A percentile compares a stretch with the other conserved stretches of the same genome.
Conservation (phyloP, 75 land plant genomes). For the Pinus albicaulis region DNA sequence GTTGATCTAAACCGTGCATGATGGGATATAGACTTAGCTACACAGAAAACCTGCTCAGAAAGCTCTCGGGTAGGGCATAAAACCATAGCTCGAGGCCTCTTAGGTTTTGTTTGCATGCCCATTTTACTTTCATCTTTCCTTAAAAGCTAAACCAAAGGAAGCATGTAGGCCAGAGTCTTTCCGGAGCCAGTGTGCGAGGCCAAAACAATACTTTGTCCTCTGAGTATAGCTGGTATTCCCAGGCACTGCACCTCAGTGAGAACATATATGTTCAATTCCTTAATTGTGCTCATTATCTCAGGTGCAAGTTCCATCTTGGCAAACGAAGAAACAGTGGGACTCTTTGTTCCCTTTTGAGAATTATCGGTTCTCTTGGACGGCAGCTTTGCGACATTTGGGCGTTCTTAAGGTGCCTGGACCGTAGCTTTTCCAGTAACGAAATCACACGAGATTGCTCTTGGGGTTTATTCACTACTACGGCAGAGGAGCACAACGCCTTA, state of each 20-base stretch:
- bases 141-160: slow-evolving; percentile 82
- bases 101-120: slow-evolving; percentile 65
- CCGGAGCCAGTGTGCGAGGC: slow-evolving; percentile 99
- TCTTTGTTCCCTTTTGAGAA: slow-evolving; percentile 3
- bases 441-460: not conserved
- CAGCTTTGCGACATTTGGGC: not conserved
- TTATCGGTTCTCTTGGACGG: not conserved
- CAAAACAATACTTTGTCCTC: slow-evolving; percentile 74
- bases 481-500: not conserved
- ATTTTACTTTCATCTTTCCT: slow-evolving; percentile 69
- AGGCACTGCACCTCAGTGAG: slow-evolving; percentile 92
- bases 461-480: not conserved
- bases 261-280: slow-evolving; percentile 59
- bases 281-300: slow-evolving; percentile 59
- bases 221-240: slow-evolving; percentile 72
- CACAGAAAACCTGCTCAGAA: too few relatives aligned
- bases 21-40: slow-evolving; percentile 88
- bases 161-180: slow-evolving; percentile 90
- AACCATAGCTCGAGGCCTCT: slow-evolving; percentile 87
- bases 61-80: slow-evolving; percentile 92
- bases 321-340: slow-evolving; percentile 35
- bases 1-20: slow-evolving; percentile 91
- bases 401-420: slow-evolving; percentile 52
- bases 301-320: slow-evolving; percentile 60
- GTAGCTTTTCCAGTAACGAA: slow-evolving; percentile 38